A percentile compares a stretch with the other conserved stretches of the same genome.
phyloP scores from a whole-genome alignment of 768 basidiomycete species.

The Termitomyces sp. region DNA sequence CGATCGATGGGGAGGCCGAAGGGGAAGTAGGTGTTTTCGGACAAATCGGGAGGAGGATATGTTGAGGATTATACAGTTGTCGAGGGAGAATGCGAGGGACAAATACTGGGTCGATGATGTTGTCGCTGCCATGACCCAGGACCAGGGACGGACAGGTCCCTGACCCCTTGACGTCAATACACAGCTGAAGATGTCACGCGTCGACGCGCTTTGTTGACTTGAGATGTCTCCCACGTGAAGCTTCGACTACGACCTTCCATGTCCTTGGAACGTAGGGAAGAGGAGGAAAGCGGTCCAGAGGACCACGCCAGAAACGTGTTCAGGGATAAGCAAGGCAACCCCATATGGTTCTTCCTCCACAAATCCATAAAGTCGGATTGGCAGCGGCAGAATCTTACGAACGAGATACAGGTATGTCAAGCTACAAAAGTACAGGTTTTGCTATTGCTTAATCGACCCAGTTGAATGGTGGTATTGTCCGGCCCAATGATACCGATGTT shows the following conservation, averaged over 20 bases:
- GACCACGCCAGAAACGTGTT: conserved; percentile 11
- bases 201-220: too few relatives aligned
- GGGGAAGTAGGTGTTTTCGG: too few relatives aligned
- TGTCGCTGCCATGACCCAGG: too few relatives aligned
- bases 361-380: conserved; percentile 18
- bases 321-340: conserved; percentile 16
- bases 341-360: conserved; percentile 29
- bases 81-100: too few relatives aligned
- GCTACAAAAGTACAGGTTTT: background rate
- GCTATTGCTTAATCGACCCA: background rate
- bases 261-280: conserved; percentile 1
- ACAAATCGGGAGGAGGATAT: too few relatives aligned
- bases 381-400: conserved; percentile 14
- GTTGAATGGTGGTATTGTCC: conserved; percentile 17
- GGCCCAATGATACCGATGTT: conserved; percentile 6
- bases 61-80: too few relatives aligned
- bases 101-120: too few relatives aligned
- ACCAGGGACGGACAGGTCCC: too few relatives aligned
- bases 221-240: too few relatives aligned
- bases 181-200: too few relatives aligned
- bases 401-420: conserved; percentile 27
- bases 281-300: conserved; percentile 10
- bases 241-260: background rate
- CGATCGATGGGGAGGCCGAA: too few relatives aligned
- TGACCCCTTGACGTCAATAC: too few relatives aligned